phyloP scores from a whole-genome alignment of 2,329 filamentous ascomycete species.

The Aspergillus ibericus region DNA sequence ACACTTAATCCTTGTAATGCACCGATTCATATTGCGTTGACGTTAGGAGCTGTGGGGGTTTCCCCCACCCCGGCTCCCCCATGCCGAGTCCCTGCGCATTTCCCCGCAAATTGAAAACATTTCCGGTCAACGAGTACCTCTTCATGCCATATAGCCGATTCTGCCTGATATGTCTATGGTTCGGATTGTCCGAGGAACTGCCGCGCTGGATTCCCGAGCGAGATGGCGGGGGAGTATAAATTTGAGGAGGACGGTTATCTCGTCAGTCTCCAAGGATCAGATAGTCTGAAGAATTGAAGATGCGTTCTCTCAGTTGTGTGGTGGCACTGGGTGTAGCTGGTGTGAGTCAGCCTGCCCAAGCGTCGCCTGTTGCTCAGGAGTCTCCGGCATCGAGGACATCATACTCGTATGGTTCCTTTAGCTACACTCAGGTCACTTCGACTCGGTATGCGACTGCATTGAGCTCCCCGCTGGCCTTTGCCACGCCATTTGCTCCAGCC shows the following conservation, averaged over 20 bases:
- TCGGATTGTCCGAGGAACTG: background rate
- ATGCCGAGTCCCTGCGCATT: background rate
- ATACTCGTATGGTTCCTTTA: conserved; percentile 4
- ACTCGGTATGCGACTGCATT: conserved; percentile 6
- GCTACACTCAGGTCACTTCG: conserved; percentile 6
- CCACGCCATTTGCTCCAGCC: background rate
- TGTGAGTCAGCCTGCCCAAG: background rate
- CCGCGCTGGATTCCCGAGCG: background rate
- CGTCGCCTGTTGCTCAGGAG: background rate
- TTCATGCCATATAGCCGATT: background rate
- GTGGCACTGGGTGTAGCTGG: background rate
- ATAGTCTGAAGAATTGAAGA: background rate
- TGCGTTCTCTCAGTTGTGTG: background rate
- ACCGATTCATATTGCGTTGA: background rate
- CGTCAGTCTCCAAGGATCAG: background rate
- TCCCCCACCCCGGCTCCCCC: background rate
- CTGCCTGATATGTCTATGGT: background rate
- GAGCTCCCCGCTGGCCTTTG: background rate
- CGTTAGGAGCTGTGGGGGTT: background rate
- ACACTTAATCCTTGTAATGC: background rate
- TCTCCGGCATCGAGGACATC: background rate
- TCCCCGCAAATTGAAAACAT: background rate
- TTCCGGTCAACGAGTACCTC: no score
- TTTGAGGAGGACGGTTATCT: no score
- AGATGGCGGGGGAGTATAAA: background rate